Evolutionary conservation across 176 grass and related monocot species (phyloP).

Genomic region (Puccinellia tenuiflora): DNA sequence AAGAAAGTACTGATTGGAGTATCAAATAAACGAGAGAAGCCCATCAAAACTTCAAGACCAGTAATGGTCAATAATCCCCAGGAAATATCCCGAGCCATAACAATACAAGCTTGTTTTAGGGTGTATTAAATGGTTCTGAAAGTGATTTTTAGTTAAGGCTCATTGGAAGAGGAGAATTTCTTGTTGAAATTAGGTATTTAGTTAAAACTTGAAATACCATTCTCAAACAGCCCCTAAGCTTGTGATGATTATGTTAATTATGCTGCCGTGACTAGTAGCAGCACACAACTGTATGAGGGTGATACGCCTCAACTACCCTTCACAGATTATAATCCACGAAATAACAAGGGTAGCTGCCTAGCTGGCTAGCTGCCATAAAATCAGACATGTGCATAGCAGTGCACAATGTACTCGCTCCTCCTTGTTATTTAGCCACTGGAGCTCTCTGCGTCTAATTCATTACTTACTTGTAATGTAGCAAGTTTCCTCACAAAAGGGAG

Average conservation of each 20-base stretch:
- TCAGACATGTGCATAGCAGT: not conserved
- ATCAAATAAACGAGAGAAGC: not conserved
- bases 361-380: not conserved
- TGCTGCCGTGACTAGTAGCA: not conserved
- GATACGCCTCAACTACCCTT: too few relatives aligned
- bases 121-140: not conserved
- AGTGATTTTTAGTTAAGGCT: not conserved
- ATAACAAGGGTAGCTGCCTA: not conserved
- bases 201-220: not conserved
- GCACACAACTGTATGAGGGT: too few relatives aligned
- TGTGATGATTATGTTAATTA: not conserved
- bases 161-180: not conserved
- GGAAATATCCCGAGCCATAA: not conserved
- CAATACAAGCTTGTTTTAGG: not conserved
- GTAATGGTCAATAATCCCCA: not conserved
- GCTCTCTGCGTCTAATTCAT: not conserved
- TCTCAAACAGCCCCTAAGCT: not conserved
- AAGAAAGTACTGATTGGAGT: not conserved
- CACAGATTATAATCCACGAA: not conserved
- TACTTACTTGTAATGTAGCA: not conserved
- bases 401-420: not conserved
- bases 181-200: not conserved
- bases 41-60: not conserved
- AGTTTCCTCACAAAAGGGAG: not conserved
- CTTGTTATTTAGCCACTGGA: not conserved